These are phyloP conservation scores for Dichotomopilus funicola DNA, from an alignment of 2,329 filamentous ascomycete genomes.

Conservation along the genomic window DNA sequence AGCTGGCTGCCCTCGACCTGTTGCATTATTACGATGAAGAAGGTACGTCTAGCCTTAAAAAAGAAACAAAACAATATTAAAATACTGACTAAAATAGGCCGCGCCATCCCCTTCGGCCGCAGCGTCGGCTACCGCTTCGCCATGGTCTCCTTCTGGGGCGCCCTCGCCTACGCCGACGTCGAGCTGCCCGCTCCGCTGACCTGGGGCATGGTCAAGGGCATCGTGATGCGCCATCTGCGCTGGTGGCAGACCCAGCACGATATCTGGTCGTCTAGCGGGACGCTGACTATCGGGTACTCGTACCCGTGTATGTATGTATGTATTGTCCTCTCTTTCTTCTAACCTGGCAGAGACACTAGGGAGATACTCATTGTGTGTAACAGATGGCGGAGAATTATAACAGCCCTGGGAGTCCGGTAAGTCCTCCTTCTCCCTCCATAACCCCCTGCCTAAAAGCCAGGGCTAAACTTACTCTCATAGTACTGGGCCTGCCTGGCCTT, in stretches of 20 bases:
- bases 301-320: slow-evolving; percentile 66
- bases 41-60: slow-evolving; percentile 28
- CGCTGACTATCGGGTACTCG: slow-evolving; percentile 67
- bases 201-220: slow-evolving; percentile 73
- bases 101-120: slow-evolving; percentile 69
- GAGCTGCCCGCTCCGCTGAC: slow-evolving; percentile 65
- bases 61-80: background rate
- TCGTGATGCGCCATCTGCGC: slow-evolving; percentile 65
- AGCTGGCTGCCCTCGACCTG: slow-evolving; percentile 61
- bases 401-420: slow-evolving; percentile 59
- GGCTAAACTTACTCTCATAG: slow-evolving; percentile 26
- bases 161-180: slow-evolving; percentile 67
- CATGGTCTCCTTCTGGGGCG: slow-evolving; percentile 79
- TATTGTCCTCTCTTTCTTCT: background rate
- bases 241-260: slow-evolving; percentile 74
- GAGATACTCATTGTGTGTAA: slow-evolving; percentile 16
- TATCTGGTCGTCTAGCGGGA: slow-evolving; percentile 70
- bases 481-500: slow-evolving; percentile 79
- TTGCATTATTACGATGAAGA: slow-evolving; percentile 70
- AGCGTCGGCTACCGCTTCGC: slow-evolving; percentile 78
- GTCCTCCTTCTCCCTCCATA: slow-evolving; percentile 14
- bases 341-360: background rate
- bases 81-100: slow-evolving; percentile 29
- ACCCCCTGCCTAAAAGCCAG: background rate
- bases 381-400: slow-evolving; percentile 75